These are phyloP conservation scores for Beauveria asiatica DNA, from an alignment of 2,329 filamentous ascomycete species.

Conservation along the genomic window DNA sequence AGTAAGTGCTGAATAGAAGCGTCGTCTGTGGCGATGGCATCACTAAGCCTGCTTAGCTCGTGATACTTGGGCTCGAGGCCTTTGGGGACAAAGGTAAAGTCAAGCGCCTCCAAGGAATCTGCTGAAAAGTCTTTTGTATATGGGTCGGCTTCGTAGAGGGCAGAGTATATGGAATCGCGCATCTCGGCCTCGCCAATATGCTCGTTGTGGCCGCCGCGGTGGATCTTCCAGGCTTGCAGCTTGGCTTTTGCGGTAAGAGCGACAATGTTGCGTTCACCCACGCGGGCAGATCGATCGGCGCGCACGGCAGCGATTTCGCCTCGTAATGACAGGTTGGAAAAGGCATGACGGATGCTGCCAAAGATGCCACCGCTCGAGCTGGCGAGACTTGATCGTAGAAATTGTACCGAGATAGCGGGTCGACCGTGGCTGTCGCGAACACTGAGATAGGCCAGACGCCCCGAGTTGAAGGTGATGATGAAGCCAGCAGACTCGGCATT, in stretches of 20 bases:
- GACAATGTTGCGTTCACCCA: conserved; percentile 79
- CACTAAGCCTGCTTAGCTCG: conserved; percentile 42
- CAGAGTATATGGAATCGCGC: conserved; percentile 52
- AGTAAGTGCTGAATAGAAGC: conserved; percentile 50
- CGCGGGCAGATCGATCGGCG: conserved; percentile 59
- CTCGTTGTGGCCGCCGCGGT: conserved; percentile 76
- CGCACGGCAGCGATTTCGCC: conserved; percentile 75
- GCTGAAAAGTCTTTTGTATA: conserved; percentile 39
- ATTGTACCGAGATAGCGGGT: conserved; percentile 68
- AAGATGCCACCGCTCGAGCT: conserved; percentile 59
- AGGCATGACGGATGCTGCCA: conserved; percentile 68
- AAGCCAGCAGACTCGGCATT: conserved; percentile 83
- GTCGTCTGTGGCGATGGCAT: conserved; percentile 41
- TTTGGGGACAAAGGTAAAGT: conserved; percentile 64
- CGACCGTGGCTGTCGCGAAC: conserved; percentile 82
- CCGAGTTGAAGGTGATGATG: conserved; percentile 74
- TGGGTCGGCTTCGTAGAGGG: conserved; percentile 49
- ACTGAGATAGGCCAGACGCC: conserved; percentile 77
- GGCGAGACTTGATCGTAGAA: conserved; percentile 56
- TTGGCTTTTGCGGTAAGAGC: conserved; percentile 69
- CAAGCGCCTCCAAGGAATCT: conserved; percentile 63
- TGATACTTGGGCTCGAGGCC: conserved; percentile 41
- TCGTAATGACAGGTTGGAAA: conserved; percentile 61
- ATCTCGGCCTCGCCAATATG: conserved; percentile 64
- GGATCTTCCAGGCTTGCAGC: conserved; percentile 79